Conservation (phyloP, 805 yeast genomes). For the Tetrapisispora pingtungensis region DNA sequence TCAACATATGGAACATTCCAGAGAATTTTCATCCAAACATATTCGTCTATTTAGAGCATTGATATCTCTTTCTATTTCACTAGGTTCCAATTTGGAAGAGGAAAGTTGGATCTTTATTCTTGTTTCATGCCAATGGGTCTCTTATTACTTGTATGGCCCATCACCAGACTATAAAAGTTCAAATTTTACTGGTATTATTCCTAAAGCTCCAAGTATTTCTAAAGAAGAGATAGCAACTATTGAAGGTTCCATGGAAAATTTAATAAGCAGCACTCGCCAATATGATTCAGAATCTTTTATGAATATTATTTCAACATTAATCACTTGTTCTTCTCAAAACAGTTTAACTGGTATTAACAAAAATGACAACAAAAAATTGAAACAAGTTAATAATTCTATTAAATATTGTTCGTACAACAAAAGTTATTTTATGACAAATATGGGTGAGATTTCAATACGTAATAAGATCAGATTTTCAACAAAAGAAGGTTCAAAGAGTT, state of each 20-base stretch:
- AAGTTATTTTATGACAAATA: conserved; percentile 42
- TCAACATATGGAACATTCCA: conserved; percentile 24
- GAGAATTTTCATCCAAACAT: conserved; percentile 55
- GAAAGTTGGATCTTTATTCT: conserved; percentile 56
- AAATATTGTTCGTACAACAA: conserved; percentile 43
- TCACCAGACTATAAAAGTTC: conserved; percentile 31
- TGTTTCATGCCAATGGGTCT: conserved; percentile 68
- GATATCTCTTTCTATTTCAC: conserved; percentile 61
- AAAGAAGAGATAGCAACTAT: conserved; percentile 42
- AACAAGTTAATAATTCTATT: conserved; percentile 10
- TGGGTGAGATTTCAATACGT: conserved; percentile 42
- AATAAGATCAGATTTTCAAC: conserved; percentile 42
- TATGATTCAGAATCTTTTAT: conserved; percentile 44
- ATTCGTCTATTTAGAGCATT: conserved; percentile 70
- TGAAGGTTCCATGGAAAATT: conserved; percentile 46
- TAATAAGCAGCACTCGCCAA: conserved; percentile 51
- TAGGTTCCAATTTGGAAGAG: conserved; percentile 60
- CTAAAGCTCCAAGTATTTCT: conserved; percentile 34
- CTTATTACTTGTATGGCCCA: conserved; percentile 59
- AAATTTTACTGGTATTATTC: conserved; percentile 32
- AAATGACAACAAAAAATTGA: background rate
- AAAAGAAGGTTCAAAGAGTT: conserved; percentile 30
- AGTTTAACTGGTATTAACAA: conserved; percentile 3
- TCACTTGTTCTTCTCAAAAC: conserved; percentile 32
- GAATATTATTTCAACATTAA: conserved; percentile 39